Base-by-base conservation (phyloP, 305 asterid genomes). In the Lippia alba region DNA sequence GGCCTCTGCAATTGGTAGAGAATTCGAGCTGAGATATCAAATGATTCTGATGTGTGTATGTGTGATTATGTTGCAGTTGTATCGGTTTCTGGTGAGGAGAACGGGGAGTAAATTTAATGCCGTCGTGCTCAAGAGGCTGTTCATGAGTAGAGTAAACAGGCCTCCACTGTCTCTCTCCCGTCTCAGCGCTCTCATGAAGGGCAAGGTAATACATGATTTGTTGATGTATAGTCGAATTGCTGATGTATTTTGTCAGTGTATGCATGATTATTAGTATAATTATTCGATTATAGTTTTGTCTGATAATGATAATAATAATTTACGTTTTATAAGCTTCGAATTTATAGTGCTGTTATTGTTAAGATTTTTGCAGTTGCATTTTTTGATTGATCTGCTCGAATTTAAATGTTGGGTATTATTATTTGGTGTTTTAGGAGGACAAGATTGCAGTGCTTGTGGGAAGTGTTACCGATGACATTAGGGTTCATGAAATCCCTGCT, bases 371-470 rank as follows among this genome's bases (percentile, higher is more conserved):
- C n/a, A n/a, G n/a, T 45, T 64, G 44, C 34, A 11, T 19, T 18
- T 16, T 24, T 48, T 5, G 39, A 16, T 24, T n/a, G 55, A 62
- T 44, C 45, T 46, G 46, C 6, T 11, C 30, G 8, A n/a, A 12
- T 44, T 39, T 46, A 36, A 0, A 0, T 20, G 5, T 11, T 11
- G 34, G 56, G 8, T 17, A 6, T 7, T 4, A 4, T 57, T 65
- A 17, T 36, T 2, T 67, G 57, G 57, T 11, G 33, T 6, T 32
- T 17, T 73, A 94, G 99, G 94, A 89, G 67, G 96, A 76, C 72
- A 90, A 94, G 76, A 82, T 86, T 77, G 99, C 96, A 0, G 99
- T 91, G 46, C 51, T 94, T 44, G 99, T 91, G 9, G 99, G 97
- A 17, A 84, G 88, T 1, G 78, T 94, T 1, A 94, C 99, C 0